A percentile compares a stretch with the other conserved stretches of the same genome.
Conservation (phyloP, 495 filamentous ascomycete species). For the Penicillium verhagenii region DNA sequence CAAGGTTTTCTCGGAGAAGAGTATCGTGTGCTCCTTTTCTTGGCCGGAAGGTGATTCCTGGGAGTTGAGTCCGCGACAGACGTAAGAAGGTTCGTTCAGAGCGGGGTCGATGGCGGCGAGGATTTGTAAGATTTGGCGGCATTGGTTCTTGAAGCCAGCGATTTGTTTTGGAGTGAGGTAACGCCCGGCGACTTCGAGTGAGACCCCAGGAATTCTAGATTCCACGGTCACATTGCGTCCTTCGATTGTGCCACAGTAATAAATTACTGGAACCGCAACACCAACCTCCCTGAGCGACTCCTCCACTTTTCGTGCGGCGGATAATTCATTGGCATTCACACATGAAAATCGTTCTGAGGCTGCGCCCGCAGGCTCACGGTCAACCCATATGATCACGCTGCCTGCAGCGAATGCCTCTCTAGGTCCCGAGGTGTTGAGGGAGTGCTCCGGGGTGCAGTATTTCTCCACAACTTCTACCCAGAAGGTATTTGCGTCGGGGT, state of each 20-base stretch:
- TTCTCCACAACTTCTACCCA: constrained; percentile 37
- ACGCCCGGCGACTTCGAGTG: constrained; percentile 44
- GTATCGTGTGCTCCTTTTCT: constrained; percentile 31
- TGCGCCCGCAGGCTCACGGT: constrained; percentile 25
- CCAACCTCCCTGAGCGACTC: constrained; percentile 31
- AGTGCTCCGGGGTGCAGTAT: constrained; percentile 35
- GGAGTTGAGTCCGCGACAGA: constrained; percentile 37
- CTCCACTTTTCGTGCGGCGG: constrained; percentile 40
- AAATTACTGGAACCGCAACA: constrained; percentile 39
- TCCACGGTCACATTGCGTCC: constrained; percentile 44
- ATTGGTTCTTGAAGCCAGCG: constrained; percentile 36
- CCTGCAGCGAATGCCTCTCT: constrained; percentile 40
- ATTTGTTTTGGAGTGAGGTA: constrained; percentile 37
- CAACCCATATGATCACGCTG: constrained; percentile 41
- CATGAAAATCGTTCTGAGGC: constrained; percentile 43
- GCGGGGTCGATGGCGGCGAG: constrained; percentile 26
- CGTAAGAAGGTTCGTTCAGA: constrained; percentile 35
- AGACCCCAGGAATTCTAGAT: constrained; percentile 44
- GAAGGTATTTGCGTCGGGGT: constrained; percentile 29
- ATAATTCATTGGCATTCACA: constrained; percentile 57
- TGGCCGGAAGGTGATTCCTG: constrained; percentile 24
- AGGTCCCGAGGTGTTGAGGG: constrained; percentile 31
- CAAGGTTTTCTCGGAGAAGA: constrained; percentile 27
- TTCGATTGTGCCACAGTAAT: constrained; percentile 41
- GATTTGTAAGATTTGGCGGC: constrained; percentile 33